Evolutionary conservation across 352 stramenopile species (phyloP), one percentile per base, ranked within the genome.

Genomic region (Pythium grandisporangium): DNA sequence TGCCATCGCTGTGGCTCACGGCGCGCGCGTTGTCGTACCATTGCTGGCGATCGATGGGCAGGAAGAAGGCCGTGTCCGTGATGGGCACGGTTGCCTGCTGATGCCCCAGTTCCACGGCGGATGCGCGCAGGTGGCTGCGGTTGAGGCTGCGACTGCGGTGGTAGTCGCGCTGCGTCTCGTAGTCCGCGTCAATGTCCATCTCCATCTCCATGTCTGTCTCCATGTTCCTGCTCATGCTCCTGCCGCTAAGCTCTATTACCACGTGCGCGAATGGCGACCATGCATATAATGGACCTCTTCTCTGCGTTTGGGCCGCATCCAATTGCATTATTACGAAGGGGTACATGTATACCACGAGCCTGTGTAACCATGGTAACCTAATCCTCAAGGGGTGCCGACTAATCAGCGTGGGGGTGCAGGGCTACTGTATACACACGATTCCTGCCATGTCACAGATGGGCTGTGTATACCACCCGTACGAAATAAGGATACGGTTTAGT

Each of bases 41-140:
- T 42, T 51, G 42, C 8, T 11, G 39, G 30, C 27, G 38, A 19
- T 56, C 53, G 17, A 55, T 46, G 8, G 53, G 32, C n/a, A 61
- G 42, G 29, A 61, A 61, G 42, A 61, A 61, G 20, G 53, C 53
- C 11, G 53, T 53, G 46, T 55, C 53, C 10, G 32, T 37, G 27
- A 32, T 32, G 27, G 27, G 27, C 27, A 32, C 27, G 14, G 27
- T 32, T 14, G 1, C 27, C 14, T 32, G 8, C 8, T 14, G 8
- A 32, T 32, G n/a, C n/a, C n/a, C n/a, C n/a, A n/a, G n/a, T n/a
- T n/a, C n/a, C n/a, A n/a, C n/a, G n/a, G n/a, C n/a, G n/a, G n/a
- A n/a, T n/a, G n/a, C n/a, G n/a, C n/a, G n/a, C n/a, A n/a, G n/a
- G n/a, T n/a, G n/a, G n/a, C n/a, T n/a, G n/a, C n/a, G n/a, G n/a